These are phyloP conservation scores for Aspergillus bombycis DNA, from an alignment of 2,329 filamentous ascomycete genomes.

Conservation along the genomic window DNA sequence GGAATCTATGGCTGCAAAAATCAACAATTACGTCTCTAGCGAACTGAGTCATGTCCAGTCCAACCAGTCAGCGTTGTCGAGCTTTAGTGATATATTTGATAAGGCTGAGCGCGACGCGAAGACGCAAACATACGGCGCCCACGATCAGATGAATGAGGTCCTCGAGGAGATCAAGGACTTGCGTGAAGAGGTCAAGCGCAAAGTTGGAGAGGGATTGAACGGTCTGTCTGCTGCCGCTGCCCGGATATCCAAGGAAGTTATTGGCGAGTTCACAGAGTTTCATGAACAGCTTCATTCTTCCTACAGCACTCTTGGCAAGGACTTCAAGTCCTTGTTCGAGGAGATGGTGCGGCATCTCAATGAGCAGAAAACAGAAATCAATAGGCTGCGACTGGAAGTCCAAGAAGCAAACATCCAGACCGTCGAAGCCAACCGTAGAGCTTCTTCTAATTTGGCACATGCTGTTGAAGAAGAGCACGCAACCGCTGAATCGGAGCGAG, in stretches of 20 bases:
- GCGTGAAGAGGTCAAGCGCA: constrained; percentile 82
- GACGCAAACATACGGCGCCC: constrained; percentile 54
- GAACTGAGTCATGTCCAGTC: constrained; percentile 73
- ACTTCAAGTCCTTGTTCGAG: constrained; percentile 86
- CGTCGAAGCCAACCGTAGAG: constrained; percentile 67
- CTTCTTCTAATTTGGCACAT: constrained; percentile 68
- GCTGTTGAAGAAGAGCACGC: constrained; percentile 76
- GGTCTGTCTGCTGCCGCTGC: constrained; percentile 82
- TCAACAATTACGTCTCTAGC: constrained; percentile 74
- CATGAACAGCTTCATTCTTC: constrained; percentile 82
- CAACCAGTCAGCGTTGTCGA: constrained; percentile 71
- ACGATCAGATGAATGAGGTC: constrained; percentile 86
- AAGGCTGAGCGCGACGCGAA: constrained; percentile 70
- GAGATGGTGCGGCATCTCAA: constrained; percentile 74
- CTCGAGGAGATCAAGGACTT: constrained; percentile 91
- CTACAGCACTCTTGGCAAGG: constrained; percentile 78
- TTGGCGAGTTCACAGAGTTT: constrained; percentile 82
- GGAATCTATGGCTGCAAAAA: constrained; percentile 66
- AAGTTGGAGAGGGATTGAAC: constrained; percentile 81
- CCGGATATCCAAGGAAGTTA: constrained; percentile 85
- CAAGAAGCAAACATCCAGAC: constrained; percentile 69
- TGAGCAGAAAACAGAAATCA: constrained; percentile 75
- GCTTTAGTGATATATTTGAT: constrained; percentile 69
- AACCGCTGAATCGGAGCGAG: constrained; percentile 72
- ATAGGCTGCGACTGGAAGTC: constrained; percentile 72